Base-by-base conservation (phyloP, 495 filamentous ascomycete species). In the Aspergillus cavernicola region DNA sequence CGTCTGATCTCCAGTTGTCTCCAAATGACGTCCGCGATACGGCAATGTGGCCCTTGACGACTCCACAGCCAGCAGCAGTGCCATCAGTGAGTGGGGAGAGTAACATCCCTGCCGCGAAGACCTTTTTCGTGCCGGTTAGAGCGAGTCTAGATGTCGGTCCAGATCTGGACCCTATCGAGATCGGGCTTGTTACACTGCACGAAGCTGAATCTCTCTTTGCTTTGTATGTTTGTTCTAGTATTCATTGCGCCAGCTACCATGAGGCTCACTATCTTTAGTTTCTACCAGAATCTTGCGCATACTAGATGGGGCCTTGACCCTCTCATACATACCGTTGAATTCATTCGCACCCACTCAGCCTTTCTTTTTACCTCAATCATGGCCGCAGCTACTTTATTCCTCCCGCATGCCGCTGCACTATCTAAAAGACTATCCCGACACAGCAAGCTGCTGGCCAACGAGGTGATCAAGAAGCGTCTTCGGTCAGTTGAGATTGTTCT, bases 281-380 rank as follows among this genome's bases (percentile, higher is more conserved):
- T 88, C 60, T 83, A 85, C 51, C 76, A 83, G 31, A 83, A 85
- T 39, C 81, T 89, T 31, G 80, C 85, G 12, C 86, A 89, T 65
- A 89, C 85, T 0, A 72, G 86, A 60, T 89, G 86, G 86, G 85
- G 86, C 4, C 77, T 87, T 15, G 85, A 88, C 57, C 84, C 84
- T 12, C 52, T 78, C 2, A 63, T 87, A 20, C 85, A 89, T 52
- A 87, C 77, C 0, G 73, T 80, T 10, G 60, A 73, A 7, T 89
- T 85, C 56, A 83, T 86, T 16, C 81, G 84, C 24, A 73, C 73
- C 7, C 80, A 83, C 29, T 89, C 86, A 0, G 79, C 83, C 3
- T 87, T 87, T 61, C 66, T 89, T 4, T 86, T 88, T 55, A 88
- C 86, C 8, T 86, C 86, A 0, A 83, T 89, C 44, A 70, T 82